phyloP scores from a whole-genome alignment of 306 rosid genomes.

The Citrullus mucosospermus region DNA sequence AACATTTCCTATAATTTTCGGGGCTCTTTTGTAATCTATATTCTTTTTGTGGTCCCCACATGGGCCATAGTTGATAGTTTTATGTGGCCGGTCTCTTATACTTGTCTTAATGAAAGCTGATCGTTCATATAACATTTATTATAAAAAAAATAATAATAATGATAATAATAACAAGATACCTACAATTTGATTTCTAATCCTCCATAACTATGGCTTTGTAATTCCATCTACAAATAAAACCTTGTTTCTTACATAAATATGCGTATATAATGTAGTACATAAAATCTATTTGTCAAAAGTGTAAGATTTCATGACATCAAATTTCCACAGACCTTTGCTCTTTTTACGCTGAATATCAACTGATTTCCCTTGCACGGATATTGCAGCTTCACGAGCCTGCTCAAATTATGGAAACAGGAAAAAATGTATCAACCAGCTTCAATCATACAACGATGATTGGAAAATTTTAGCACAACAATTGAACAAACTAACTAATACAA shows the following conservation, averaged over 20 bases:
- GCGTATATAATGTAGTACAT: neutral
- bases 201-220: neutral
- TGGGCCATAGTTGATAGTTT: neutral
- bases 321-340: constrained; percentile 64
- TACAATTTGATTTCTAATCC: neutral
- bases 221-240: neutral
- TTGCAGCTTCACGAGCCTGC: constrained; percentile 93
- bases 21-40: neutral
- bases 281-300: neutral
- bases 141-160: neutral
- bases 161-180: no score
- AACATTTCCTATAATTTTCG: neutral
- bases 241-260: neutral
- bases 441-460: neutral
- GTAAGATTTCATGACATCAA: neutral
- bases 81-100: neutral
- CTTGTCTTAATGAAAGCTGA: neutral
- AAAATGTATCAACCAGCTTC: neutral
- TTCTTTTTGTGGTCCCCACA: no score
- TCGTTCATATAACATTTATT: neutral
- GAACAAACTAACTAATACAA: neutral
- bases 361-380: constrained; percentile 73
- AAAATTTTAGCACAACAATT: neutral
- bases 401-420: constrained; percentile 7
- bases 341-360: constrained; percentile 95